Evolutionary conservation across 2,329 filamentous ascomycete genomes (phyloP), one percentile per base, ranked within the genome.

Genomic region (Cercospora citrullina): DNA sequence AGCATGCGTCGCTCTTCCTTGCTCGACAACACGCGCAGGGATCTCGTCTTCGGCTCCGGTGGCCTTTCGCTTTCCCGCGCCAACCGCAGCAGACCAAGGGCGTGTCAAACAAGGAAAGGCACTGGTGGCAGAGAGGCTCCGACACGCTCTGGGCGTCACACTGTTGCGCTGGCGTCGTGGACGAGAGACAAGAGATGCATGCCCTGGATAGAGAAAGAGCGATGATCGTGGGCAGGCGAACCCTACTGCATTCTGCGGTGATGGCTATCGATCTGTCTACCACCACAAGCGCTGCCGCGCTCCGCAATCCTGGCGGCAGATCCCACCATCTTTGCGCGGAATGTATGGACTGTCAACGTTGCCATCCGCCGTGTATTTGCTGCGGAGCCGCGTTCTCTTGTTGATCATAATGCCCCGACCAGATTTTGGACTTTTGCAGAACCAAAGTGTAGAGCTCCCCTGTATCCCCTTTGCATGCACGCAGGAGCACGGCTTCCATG

Each of bases 1-100:
- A 64, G 30, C 60, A 63, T 33, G 42, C 30, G 60, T 48, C 45
- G 60, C 60, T 10, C 28, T 55, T 63, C 60, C 60, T 63, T 63
- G 60, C 39, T 63, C 39, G 48, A 30, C 31, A 64, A 55, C 48
- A 64, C 48, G 23, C 23, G 48, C 62, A 64, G 62, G 62, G 62
- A 64, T 64, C 39, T 53, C 18, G 23, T 26, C 31, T 30, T 39
- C 31, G 62, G 62, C 62, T 57, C 30, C 31, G 42, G 14, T 63
- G 60, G 42, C 39, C 60, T 9, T 14, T n/a, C 51, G 45, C 45
- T 45, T 51, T 33, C 31, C 60, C 53, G 26, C 26, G 26, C 53
- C 53, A 31, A 58, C 26, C 21, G 30, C 16, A 30, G 30, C 53
- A 58, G 53, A 33, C n/a, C 53, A 58, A 16, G 26, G 53, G 28